Evolutionary conservation across 208 protist species (phyloP), one percentile per base, ranked within the genome.

Genomic region (Acanthamoeba lenticulata): DNA sequence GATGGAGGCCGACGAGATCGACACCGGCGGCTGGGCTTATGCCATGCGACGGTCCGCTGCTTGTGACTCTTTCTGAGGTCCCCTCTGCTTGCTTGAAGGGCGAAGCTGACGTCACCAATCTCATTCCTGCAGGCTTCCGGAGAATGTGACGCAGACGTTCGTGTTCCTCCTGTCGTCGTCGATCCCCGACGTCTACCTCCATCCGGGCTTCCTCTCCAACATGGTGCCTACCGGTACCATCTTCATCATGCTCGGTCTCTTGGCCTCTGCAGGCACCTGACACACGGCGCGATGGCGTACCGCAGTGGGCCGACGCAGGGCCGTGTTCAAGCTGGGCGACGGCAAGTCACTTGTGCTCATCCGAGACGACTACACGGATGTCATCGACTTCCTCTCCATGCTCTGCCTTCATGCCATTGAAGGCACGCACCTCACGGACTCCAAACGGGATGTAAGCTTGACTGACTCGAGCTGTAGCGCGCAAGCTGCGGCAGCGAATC

Each of bases 401-500:
- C 95, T 98, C 36, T 98, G 97, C 91, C 96, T 98, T 13, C 98
- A 98, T 95, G 97, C 98, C 49, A 98, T 98, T 89, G 98, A 98
- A 94, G 98, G 97, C 95, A 97, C 97, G 52, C 11, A 27, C 52
- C 21, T 21, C n/a, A n/a, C n/a, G n/a, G n/a, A 60, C 52, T 21
- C 52, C 11, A 27, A 60, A 27, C 52, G 11, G 52, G 52, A 60
- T 11, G 11, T 60, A 27, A 60, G 15, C 21, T 60, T 60, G 15
- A 60, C 21, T 60, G 15, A 60, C 11, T 60, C 52, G 11, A 27
- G 21, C 52, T 21, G 21, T 21, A 60, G 67, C 67, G 9, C 67
- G 67, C 67, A 77, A 77, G 38, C 67, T 77, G 67, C 67, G 67
- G 0, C 67, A 77, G 38, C 29, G 67, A 7, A 77, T 77, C 29